Percentiles rank a stretch among this genome's conserved stretches.
phyloP scores from a whole-genome alignment of 768 basidiomycete genomes.

The Naganishia randhawae region DNA sequence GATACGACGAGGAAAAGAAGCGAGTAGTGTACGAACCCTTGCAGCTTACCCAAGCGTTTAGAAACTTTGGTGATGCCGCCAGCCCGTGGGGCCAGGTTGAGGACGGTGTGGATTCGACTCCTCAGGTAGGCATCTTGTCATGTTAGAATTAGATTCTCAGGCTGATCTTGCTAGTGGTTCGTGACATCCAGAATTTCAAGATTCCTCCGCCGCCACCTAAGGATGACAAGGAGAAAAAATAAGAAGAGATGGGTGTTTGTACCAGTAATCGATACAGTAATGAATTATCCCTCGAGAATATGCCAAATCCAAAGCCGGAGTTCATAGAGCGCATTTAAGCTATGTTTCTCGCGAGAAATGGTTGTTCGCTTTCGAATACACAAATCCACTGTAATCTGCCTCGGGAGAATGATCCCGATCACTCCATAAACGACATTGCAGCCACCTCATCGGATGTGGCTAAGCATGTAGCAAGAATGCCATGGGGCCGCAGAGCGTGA shows the following conservation, averaged over 20 bases:
- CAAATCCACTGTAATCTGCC: too few species aligned
- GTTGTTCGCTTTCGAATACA: too few species aligned
- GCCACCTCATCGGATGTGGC: too few species aligned
- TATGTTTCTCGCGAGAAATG: not conserved
- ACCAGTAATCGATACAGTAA: slow-evolving; percentile 9
- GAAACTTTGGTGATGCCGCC: slow-evolving; percentile 86
- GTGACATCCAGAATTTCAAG: slow-evolving; percentile 43
- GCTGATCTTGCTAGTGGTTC: not conserved
- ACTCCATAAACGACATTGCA: too few species aligned
- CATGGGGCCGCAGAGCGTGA: too few species aligned
- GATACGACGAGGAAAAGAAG: slow-evolving; percentile 96
- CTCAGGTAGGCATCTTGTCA: slow-evolving; percentile 53
- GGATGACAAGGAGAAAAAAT: slow-evolving; percentile 63
- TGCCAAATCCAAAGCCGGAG: not conserved
- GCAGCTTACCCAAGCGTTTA: slow-evolving; percentile 97
- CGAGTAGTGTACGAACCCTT: slow-evolving; percentile 96
- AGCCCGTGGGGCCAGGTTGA: slow-evolving; percentile 93
- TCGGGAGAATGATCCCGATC: too few species aligned
- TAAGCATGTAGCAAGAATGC: too few species aligned
- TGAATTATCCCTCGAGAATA: not conserved
- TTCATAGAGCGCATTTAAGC: not conserved
- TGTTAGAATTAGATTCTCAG: not conserved
- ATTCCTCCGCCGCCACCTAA: slow-evolving; percentile 60
- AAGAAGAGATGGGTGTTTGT: not conserved
- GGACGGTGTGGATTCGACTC: slow-evolving; percentile 59